Conservation (phyloP, 179 eudicot genomes). For the Carnegiea gigantea region DNA sequence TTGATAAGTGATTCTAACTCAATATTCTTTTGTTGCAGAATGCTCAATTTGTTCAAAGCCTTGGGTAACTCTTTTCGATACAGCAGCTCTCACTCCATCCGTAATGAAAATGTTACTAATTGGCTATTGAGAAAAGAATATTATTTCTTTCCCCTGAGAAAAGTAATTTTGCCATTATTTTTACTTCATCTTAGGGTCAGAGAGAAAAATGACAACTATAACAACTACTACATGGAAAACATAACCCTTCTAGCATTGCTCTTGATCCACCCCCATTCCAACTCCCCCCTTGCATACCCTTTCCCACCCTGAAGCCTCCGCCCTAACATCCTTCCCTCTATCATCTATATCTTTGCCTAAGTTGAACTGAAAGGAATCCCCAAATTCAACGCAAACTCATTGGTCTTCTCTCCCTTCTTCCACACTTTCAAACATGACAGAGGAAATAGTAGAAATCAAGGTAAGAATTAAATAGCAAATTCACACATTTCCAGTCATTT, state of each 20-base stretch:
- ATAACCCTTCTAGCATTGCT: neutral
- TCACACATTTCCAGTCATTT: neutral
- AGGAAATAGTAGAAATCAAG: neutral
- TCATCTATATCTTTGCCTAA: neutral
- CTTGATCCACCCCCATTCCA: neutral
- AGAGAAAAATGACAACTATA: no score
- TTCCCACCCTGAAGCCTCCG: neutral
- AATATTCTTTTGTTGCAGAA: no score
- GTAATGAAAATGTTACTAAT: no score
- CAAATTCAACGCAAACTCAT: neutral
- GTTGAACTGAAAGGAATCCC: neutral
- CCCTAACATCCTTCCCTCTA: neutral
- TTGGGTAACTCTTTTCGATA: no score
- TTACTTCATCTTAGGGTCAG: no score
- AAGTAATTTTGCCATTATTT: no score
- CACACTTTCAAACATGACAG: neutral
- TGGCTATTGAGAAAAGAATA: no score
- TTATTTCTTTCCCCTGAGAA: no score
- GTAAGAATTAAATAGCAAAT: neutral
- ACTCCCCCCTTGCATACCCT: neutral
- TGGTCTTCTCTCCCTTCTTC: neutral
- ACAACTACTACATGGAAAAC: no score
- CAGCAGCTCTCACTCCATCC: no score
- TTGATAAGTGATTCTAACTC: no score
- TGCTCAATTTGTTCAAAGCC: no score